Evolutionary conservation across 345 rosid genomes (phyloP), one percentile per base, ranked within the genome.

Genomic region (Salix koriyanagi): DNA sequence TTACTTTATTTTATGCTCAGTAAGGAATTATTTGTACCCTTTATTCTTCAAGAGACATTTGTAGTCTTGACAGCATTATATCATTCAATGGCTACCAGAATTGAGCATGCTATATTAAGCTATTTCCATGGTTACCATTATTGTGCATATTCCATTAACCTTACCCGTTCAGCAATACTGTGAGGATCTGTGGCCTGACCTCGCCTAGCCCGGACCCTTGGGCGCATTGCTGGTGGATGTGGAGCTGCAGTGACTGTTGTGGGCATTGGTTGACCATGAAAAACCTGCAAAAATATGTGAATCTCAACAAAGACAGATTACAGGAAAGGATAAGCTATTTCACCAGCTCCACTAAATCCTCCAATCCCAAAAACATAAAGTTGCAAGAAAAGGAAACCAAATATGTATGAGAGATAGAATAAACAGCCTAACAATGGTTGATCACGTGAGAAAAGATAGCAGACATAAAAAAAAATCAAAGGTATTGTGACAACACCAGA

Each of bases 131-230:
- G 28, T n/a, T 58, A 42, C 13, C 64, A 58, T 9, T n/a, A 11
- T 25, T 36, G 32, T 7, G 19, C 68, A 39, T 10, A 37, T 42
- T 69, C 30, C 13, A 25, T n/a, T 58, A 65, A 21, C 62, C 83
- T 81, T 90, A 96, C 99, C 86, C 99, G 80, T 80, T 96, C 99
- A 78, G 99, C 99, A 65, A 96, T 96, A 86, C 99, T 96, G 77
- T 96, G 99, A 48, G 99, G 99, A 90, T 96, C 99, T 56, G 99
- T 96, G 76, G 99, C 99, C 74, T 96, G 99, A 67, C 99, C 99
- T 84, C 99, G 87, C 81, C 99, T 88, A 85, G 99, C 99, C 75
- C 99, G 89, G 54, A 92, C 96, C 85, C 97, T 88, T 21, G 99
- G 98, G 5, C 98, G 99, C 88, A 96, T 89, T 69, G 92, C 73